A percentile compares a stretch with the other conserved stretches of the same genome.
Evolutionary conservation across 192 early-diverging fungal species (phyloP).

Genomic region (Mortierella antarctica): DNA sequence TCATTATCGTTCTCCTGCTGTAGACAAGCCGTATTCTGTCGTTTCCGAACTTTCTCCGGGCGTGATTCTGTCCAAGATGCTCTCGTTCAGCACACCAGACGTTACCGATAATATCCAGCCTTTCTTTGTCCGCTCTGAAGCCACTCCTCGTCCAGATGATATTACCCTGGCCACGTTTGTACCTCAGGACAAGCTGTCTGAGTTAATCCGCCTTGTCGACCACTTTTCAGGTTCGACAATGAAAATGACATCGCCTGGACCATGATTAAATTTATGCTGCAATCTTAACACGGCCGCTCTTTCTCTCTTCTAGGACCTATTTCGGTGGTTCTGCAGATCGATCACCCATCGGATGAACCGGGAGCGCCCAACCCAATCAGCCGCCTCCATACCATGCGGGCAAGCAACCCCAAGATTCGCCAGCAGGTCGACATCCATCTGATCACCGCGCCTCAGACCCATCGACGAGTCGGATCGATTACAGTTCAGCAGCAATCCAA

Average conservation of each 20-base stretch:
- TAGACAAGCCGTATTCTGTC: slow-evolving; percentile 43
- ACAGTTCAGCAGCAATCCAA: slow-evolving; percentile 55
- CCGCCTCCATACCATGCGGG: slow-evolving; percentile 42
- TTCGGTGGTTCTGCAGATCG: slow-evolving; percentile 58
- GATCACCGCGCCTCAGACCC: slow-evolving; percentile 38
- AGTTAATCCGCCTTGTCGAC: slow-evolving; percentile 58
- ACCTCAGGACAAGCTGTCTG: slow-evolving; percentile 56
- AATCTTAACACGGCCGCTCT: too few species aligned
- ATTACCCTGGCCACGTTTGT: slow-evolving; percentile 62
- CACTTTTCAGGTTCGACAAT: slow-evolving; percentile 58
- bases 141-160: slow-evolving; percentile 53
- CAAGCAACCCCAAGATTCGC: slow-evolving; percentile 49
- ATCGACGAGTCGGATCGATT: slow-evolving; percentile 26
- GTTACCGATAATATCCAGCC: slow-evolving; percentile 50
- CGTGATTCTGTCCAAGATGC: slow-evolving; percentile 52
- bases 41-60: slow-evolving; percentile 32
- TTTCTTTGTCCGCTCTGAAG: slow-evolving; percentile 43
- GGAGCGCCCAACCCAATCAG: slow-evolving; percentile 25
- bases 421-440: slow-evolving; percentile 62
- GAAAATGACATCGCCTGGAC: too few species aligned
- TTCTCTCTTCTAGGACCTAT: slow-evolving; percentile 50
- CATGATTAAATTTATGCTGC: too few species aligned
- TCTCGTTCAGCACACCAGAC: slow-evolving; percentile 43
- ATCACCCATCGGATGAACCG: slow-evolving; percentile 1
- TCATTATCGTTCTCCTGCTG: background rate